Base-by-base conservation (phyloP, 2,329 filamentous ascomycete species). In the Huntiella moniliformis region DNA sequence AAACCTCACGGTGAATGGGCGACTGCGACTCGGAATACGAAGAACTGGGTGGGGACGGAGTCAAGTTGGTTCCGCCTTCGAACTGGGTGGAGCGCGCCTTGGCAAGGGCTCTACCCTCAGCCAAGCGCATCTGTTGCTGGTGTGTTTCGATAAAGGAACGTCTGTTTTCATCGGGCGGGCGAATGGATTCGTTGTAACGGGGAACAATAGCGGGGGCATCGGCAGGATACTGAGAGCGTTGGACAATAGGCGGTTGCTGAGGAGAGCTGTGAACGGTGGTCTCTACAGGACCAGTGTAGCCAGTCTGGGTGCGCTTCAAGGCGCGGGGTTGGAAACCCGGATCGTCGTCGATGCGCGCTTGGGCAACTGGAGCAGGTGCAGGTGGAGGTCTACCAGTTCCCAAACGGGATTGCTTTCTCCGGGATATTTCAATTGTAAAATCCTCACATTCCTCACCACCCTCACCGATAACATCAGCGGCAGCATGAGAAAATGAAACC, bases 401-500 rank as follows among this genome's bases (percentile, higher is more conserved):
- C 45, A 53, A 55, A 66, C 59, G 39, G 40, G 48, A 35, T 16
- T 22, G 32, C 17, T 71, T 78, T 51, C 63, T 66, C 57, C 66
- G 69, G 4, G 75, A 77, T 46, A 94, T 79, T 56, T 91, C 81
- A 15, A 75, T 66, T 1, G 77, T 73, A 1, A 82, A 82, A 6
- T 71, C 64, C 45, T 82, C 77, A 46, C 81, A 79, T 59, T 94
- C 86, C 56, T 95, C 88, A 32, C 88, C 88, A 48, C 88, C 88
- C 60, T 88, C 79, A 40, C 88, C 88, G 56, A 96, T 95, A 51
- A 94, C 62, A 40, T 85, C 80, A 5, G 87, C 86, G 7, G 38
- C 8, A 46, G 71, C 67, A 53, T 82, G 75, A 44, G 71, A 72
- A 55, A 95, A 95, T 47, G 69, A 74, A 33, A 95, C 87, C 4